A percentile compares a stretch with the other conserved stretches of the same genome.
These are phyloP conservation scores for Drosera capensis DNA, from an alignment of 148 eudicot genomes.

Conservation along the genomic window DNA sequence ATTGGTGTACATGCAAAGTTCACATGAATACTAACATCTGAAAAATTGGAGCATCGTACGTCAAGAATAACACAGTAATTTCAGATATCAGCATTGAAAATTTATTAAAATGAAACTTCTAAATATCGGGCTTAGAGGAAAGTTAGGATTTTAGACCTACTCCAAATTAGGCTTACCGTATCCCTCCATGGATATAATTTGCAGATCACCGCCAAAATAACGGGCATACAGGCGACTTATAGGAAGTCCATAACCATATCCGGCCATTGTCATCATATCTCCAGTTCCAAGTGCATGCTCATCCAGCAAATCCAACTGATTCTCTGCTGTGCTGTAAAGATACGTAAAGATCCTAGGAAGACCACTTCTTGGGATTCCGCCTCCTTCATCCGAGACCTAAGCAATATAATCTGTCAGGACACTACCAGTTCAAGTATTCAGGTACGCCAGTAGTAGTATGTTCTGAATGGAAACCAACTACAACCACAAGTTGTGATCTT, in stretches of 20 bases:
- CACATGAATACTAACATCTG: too few species aligned
- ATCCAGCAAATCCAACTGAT: constrained; percentile 58
- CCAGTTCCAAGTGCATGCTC: constrained; percentile 35
- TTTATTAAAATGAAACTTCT: too few species aligned
- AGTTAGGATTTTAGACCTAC: too few species aligned
- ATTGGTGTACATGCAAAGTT: too few species aligned
- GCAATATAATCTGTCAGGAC: not conserved
- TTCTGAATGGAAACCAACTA: not conserved
- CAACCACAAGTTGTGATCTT: not conserved
- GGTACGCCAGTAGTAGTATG: not conserved
- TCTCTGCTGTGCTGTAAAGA: constrained; percentile 89
- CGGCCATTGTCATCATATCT: constrained; percentile 72
- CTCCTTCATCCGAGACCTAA: constrained; percentile 99
- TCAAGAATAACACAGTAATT: too few species aligned
- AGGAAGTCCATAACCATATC: constrained; percentile 92
- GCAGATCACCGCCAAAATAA: constrained; percentile 94
- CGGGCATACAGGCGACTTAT: constrained; percentile 87
- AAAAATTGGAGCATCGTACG: too few species aligned
- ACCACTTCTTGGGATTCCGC: constrained; percentile 92
- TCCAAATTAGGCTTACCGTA: constrained; percentile 46
- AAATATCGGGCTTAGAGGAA: too few species aligned
- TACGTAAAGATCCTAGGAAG: constrained; percentile 84
- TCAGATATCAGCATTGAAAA: too few species aligned
- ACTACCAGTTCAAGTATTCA: not conserved
- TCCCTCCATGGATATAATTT: constrained; percentile 97